Evolutionary conservation across 805 yeast genomes (phyloP), one percentile per base, ranked within the genome.

Genomic region (Nakazawaea ambrosiae): DNA sequence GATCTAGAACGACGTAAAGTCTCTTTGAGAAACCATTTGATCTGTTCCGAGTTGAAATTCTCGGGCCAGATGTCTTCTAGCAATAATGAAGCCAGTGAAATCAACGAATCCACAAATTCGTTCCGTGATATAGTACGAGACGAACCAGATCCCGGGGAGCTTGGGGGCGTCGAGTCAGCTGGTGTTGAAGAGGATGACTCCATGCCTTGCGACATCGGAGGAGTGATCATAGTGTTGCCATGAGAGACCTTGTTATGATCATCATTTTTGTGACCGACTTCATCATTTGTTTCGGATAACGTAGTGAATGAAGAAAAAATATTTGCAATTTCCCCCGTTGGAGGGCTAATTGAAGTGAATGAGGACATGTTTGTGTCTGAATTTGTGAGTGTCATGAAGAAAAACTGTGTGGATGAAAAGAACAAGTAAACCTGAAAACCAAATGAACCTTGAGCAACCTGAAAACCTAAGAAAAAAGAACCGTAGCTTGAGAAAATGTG

Each of bases 1-100:
- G 82, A 69, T 42, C 75, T 70, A 12, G 85, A 77, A 36, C 78
- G 54, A 14, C 42, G 35, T 22, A 39, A 34, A 16, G 36, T 39
- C 17, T 39, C 40, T 42, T 55, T 58, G 46, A 72, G 47, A 28
- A 72, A 61, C 47, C 68, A 72, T 24, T 55, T 56, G 32, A 70
- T 50, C 12, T 33, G 31, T 4, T 10, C 27, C n/a, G 9, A 15
- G 9, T 37, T 25, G 6, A 31, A 25, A 14, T 36, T 20, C 7
- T 26, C 18, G 1, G 46, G 40, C 46, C 46, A 43, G 5, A 32
- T 18, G 5, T 27, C 9, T 27, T 32, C 23, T 14, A 41, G 15
- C 31, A 44, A 24, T 2, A 36, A 18, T 5, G 39, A 30, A n/a
- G 42, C 37, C n/a, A 40, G 34, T 20, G 32, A 23, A 22, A 44